Base-by-base conservation (phyloP, 257 asterid species). In the Rauvolfia tetraphylla region DNA sequence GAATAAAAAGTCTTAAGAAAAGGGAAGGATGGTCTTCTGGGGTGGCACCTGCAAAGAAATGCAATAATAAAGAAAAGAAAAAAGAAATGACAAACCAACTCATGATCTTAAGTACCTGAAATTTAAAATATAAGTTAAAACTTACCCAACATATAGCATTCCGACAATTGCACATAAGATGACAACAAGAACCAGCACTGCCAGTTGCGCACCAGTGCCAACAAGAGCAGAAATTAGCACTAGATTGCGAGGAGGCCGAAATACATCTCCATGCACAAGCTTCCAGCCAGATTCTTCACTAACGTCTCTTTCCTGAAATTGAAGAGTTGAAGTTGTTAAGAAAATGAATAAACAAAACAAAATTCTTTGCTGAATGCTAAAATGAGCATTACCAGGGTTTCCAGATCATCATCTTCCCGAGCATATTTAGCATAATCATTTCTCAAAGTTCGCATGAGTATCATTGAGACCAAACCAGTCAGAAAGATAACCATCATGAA, bases 401-500 rank as follows among this genome's bases (percentile, higher is more conserved):
- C 98, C 25, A 95, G 86, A 83, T 95, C 98, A 84, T 95, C 98
- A 87, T 95, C 98, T 78, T 95, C 98, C 75, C 98, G 92, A 80
- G 98, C 98, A 88, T 95, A 95, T 78, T 95, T 95, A 25, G 98
- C 98, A 79, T 95, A 95, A 85, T 95, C 98, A n/a, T 95, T 92
- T 71, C 98, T 91, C 56, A 95, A 87, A 51, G 98, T 95, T 48
- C 98, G 95, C 98, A 95, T 92, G 81, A 95, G 84, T 81, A 95
- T 95, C 98, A 95, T 95, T 11, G 98, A 95, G 57, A 95, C 98
- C 88, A 95, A 78, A 31, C 98, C 98, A 73, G 98, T 92, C 41
- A 95, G 97, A 89, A 95, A 95, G 80, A 95, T 95, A 63, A 95
- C 98, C 98, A 95, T 95, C 98, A 95, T 92, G 91, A 95, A 95